phyloP scores from a whole-genome alignment of 2,329 filamentous ascomycete genomes.

The Magnaporthales sp. region DNA sequence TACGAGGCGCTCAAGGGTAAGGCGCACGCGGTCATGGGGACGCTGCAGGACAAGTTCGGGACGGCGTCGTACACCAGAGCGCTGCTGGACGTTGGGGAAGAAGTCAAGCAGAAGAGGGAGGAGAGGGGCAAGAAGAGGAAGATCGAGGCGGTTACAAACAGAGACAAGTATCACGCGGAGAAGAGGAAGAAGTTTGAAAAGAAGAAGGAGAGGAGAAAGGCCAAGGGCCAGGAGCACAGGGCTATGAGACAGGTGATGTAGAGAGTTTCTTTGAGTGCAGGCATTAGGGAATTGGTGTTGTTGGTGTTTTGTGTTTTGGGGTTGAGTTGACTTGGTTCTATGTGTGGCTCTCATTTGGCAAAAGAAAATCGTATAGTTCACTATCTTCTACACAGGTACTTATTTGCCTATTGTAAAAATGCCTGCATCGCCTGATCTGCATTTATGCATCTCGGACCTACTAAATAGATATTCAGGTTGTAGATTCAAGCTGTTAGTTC shows the following conservation, averaged over 20 bases:
- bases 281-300: not conserved
- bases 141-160: slow-evolving; percentile 76
- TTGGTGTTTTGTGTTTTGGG: not conserved
- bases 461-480: too few species aligned
- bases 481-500: too few species aligned
- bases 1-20: slow-evolving; percentile 65
- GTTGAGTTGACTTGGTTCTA: not conserved
- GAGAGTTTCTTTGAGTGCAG: slow-evolving; percentile 13
- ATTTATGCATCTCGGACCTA: too few species aligned
- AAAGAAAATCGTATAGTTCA: not conserved
- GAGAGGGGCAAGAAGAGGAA: slow-evolving; percentile 75
- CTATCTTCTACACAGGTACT: not conserved
- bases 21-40: slow-evolving; percentile 69
- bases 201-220: slow-evolving; percentile 77
- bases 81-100: slow-evolving; percentile 63
- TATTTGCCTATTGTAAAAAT: not conserved
- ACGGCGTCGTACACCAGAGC: slow-evolving; percentile 69
- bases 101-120: slow-evolving; percentile 63
- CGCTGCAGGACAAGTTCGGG: slow-evolving; percentile 78
- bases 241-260: slow-evolving; percentile 63
- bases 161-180: slow-evolving; percentile 66
- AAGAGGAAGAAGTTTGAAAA: slow-evolving; percentile 80
- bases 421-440: not conserved
- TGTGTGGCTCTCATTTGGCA: not conserved
- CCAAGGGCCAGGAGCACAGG: slow-evolving; percentile 64